Conservation (phyloP, 1,284 basidiomycete species). For the Rhodotorula sp. region DNA sequence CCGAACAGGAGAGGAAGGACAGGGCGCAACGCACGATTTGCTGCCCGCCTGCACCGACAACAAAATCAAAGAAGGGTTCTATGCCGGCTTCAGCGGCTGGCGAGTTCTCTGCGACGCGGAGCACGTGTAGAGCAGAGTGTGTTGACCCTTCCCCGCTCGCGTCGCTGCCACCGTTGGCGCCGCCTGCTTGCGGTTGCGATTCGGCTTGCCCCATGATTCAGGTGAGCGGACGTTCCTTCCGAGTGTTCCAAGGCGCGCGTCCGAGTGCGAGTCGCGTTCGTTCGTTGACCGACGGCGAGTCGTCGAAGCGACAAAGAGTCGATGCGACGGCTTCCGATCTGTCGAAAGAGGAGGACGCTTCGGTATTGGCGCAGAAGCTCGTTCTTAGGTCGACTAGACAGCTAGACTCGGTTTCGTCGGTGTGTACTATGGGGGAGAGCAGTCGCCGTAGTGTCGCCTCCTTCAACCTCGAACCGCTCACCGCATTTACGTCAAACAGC, state of each 20-base stretch:
- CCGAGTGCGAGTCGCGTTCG: no score
- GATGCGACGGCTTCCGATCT: no score
- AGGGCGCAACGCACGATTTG: constrained; percentile 28
- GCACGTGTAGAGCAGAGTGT: constrained; percentile 37
- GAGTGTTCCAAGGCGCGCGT: no score
- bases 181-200: constrained; percentile 7
- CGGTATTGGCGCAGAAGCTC: no score
- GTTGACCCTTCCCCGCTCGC: constrained; percentile 2
- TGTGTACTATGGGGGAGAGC: no score
- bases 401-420: no score
- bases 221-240: no score
- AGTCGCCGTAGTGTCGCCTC: no score
- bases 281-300: no score
- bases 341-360: no score
- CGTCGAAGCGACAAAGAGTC: no score
- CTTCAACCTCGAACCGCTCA: neutral
- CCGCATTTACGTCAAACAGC: neutral
- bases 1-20: neutral
- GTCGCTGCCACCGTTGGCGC: neutral
- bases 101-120: constrained; percentile 42
- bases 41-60: constrained; percentile 79
- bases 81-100: constrained; percentile 56
- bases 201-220: constrained; percentile 39
- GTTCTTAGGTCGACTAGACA: no score
- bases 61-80: constrained; percentile 96